Base-by-base conservation (phyloP, 208 protist genomes). In the Crithidia sp. region DNA sequence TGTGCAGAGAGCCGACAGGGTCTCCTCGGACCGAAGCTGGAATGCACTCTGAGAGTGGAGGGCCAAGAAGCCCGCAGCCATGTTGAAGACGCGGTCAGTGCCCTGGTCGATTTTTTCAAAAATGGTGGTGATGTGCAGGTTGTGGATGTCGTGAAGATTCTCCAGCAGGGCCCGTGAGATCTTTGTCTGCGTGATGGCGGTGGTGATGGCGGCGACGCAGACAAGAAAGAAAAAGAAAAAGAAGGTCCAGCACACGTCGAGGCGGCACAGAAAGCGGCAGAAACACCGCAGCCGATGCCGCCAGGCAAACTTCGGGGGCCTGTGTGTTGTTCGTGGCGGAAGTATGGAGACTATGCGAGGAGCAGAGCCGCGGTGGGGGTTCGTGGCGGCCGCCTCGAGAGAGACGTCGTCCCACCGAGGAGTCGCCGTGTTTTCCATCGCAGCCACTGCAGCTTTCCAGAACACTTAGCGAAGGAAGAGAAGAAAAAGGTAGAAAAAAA, bases 171-270 rank as follows among this genome's bases (percentile, higher is more conserved):
- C n/a, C 2, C 7, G 5, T 7, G 52, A 55, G n/a, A 67, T 28
- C 36, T 44, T 7, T 8, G 39, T 17, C 40, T 59, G 60, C 28
- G 70, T 67, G 70, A 67, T 57, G 60, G 45, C 2, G 41, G 60
- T 36, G 16, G 28, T 67, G 40, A 14, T 61, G 14, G 37, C 36
- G 0, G 43, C 69, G 10, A 71, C 54, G 45, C n/a, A n/a, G 37
- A 28, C 4, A 7, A 74, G 49, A 47, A 75, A 41, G 2, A 39
- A 2, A 17, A 61, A 75, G 61, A 62, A 75, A 52, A 67, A n/a
- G 9, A 52, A 44, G 2, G 70, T 52, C 50, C 45, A 61, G 70
- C 49, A 58, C 10, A 75, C 45, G 28, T 75, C 70, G 41, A 75
- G 14, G 41, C 70, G 70, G 17, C 28, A 67, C n/a, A 74, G 5